phyloP scores from a whole-genome alignment of 1,284 basidiomycete genomes.

The Papiliotrema nemorosa region DNA sequence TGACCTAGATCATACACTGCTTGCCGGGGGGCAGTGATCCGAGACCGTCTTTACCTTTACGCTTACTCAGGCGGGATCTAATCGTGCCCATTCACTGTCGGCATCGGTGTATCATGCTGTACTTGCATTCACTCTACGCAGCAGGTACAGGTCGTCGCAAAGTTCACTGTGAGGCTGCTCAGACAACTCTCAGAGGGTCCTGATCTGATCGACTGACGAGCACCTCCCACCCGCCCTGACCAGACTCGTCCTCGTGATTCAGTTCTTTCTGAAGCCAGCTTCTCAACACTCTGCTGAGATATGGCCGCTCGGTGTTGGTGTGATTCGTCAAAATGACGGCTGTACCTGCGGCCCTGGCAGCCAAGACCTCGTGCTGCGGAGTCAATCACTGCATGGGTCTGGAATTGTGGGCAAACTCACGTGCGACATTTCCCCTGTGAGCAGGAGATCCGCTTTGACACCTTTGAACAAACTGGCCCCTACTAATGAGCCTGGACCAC shows the following conservation, averaged over 20 bases:
- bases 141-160: too few species aligned
- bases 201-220: constrained; percentile 38
- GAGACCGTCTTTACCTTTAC: too few species aligned
- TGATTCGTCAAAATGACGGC: constrained; percentile 80
- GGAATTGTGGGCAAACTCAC: constrained; percentile 52
- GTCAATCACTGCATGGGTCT: background rate
- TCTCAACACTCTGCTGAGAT: constrained; percentile 64
- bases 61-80: too few species aligned
- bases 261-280: constrained; percentile 60
- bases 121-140: too few species aligned
- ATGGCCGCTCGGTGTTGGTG: constrained; percentile 84
- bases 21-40: too few species aligned
- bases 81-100: too few species aligned
- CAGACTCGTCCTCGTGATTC: constrained; percentile 25
- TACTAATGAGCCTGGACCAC: background rate
- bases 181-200: constrained; percentile 40
- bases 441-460: constrained; percentile 70
- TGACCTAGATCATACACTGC: too few species aligned
- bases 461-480: constrained; percentile 64
- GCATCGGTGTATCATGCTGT: too few species aligned
- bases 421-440: constrained; percentile 90
- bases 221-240: constrained; percentile 36
- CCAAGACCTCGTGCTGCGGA: constrained; percentile 73
- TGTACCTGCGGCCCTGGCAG: constrained; percentile 65
- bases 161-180: too few species aligned